phyloP scores from a whole-genome alignment of 2,329 filamentous ascomycete species.

The Diplodia mutila region DNA sequence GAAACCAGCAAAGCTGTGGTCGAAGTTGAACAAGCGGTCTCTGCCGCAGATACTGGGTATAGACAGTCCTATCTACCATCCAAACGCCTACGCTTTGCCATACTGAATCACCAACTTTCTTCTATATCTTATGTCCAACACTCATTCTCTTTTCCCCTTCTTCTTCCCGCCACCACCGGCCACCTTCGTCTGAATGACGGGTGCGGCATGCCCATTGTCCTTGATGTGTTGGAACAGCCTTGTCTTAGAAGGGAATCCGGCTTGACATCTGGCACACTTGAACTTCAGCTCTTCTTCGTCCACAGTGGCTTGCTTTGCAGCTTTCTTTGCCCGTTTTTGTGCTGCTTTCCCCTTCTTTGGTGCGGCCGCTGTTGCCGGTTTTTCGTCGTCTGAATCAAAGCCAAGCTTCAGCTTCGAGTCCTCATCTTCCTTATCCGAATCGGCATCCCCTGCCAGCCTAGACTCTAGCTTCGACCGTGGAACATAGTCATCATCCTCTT shows the following conservation, averaged over 20 bases:
- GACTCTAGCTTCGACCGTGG: constrained; percentile 43
- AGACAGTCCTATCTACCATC: not conserved
- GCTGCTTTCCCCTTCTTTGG: constrained; percentile 54
- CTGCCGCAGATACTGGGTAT: constrained; percentile 10
- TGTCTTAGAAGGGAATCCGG: constrained; percentile 74
- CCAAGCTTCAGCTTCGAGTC: not conserved
- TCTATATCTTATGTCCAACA: not conserved
- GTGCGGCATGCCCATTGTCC: constrained; percentile 66
- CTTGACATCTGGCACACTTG: constrained; percentile 78
- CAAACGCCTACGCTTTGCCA: constrained; percentile 17
- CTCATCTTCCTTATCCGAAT: not conserved
- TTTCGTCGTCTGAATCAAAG: constrained; percentile 23
- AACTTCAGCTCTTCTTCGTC: constrained; percentile 51
- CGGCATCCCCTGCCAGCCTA: constrained; percentile 34
- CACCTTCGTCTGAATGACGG: constrained; percentile 33
- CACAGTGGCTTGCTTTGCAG: constrained; percentile 45
- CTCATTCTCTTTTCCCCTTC: constrained; percentile 28
- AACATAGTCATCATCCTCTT: constrained; percentile 38
- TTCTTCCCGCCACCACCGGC: constrained; percentile 29
- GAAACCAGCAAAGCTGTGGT: not conserved
- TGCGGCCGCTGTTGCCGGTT: constrained; percentile 25
- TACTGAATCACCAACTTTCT: not conserved
- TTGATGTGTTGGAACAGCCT: constrained; percentile 75
- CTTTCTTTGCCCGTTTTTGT: constrained; percentile 51
- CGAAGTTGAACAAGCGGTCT: not conserved